phyloP scores from a whole-genome alignment of 257 asterid genomes.

The Penstemon eatonii region DNA sequence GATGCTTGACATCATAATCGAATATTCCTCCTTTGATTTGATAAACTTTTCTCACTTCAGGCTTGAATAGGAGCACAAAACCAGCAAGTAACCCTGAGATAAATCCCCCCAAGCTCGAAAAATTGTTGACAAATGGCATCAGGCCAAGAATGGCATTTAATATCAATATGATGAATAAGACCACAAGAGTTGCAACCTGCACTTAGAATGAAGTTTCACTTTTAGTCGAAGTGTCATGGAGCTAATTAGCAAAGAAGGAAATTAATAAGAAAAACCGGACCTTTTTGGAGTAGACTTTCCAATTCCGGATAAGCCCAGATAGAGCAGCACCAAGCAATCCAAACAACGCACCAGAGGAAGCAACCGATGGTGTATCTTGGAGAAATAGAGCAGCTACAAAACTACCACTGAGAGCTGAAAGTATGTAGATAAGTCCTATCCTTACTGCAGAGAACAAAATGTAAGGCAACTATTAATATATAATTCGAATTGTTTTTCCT shows the following conservation, averaged over 20 bases:
- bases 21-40: conserved; percentile 63
- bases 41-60: conserved; percentile 47
- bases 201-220: conserved; percentile 9
- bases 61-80: conserved; percentile 59
- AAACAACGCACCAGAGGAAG: conserved; percentile 77
- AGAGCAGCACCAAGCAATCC: conserved; percentile 84
- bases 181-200: conserved; percentile 61
- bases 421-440: conserved; percentile 59
- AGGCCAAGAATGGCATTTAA: conserved; percentile 59
- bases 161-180: conserved; percentile 43
- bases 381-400: conserved; percentile 67
- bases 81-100: conserved; percentile 75
- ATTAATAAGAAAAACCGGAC: conserved; percentile 27
- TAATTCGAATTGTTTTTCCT: neutral
- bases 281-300: conserved; percentile 75
- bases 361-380: conserved; percentile 75
- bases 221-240: conserved; percentile 16
- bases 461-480: neutral
- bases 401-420: conserved; percentile 75
- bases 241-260: conserved; percentile 8
- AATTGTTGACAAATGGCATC: conserved; percentile 75
- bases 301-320: conserved; percentile 65
- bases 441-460: conserved; percentile 52
- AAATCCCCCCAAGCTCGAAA: conserved; percentile 80
- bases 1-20: conserved; percentile 53